Evolutionary conservation across 108 stramenopile species (phyloP), one percentile per base, ranked within the genome.

Genomic region (Nitzschia sp.): DNA sequence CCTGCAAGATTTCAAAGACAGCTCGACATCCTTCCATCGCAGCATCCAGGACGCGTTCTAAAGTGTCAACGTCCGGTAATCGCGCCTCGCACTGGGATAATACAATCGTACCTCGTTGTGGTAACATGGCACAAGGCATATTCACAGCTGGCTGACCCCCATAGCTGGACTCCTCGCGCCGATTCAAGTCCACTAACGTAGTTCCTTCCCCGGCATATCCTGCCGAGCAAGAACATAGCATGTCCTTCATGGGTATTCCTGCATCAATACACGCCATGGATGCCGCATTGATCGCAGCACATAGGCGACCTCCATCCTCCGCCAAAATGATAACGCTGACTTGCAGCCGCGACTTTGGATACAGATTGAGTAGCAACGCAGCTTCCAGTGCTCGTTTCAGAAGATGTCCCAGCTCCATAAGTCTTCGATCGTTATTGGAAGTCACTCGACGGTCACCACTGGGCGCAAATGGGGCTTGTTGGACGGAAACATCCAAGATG

Each of bases 61-160:
- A 68, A 0, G 83, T 76, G 2, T 81, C 80, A 23, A 80, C 67
- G 22, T 78, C 74, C 2, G 89, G 82, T 23, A 95, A 61, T 22
- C 93, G 75, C 35, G 89, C 86, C 76, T 95, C 94, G 67, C 91
- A 95, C 66, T 95, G 94, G 23, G 88, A 71, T 56, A 92, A 63
- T 8, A 95, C 94, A 26, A 95, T 71, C 22, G 88, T 95, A 3
- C 85, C 85, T 28, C 94, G 76, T 70, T 95, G 94, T 5, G 94
- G 94, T 63, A 95, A 70, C 47, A 87, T 91, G 2, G 91, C 94
- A 52, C 83, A 83, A 11, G 94, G 89, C 32, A 95, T 34, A 50
- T 86, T 77, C 9, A 92, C 85, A 17, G 89, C 85, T 25, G 83
- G 75, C 33, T 83, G 79, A 27, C 82, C 81, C 32, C 67, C 75